These are phyloP conservation scores for Cardamine occulta DNA, from an alignment of 345 rosid genomes.

Conservation along the genomic window DNA sequence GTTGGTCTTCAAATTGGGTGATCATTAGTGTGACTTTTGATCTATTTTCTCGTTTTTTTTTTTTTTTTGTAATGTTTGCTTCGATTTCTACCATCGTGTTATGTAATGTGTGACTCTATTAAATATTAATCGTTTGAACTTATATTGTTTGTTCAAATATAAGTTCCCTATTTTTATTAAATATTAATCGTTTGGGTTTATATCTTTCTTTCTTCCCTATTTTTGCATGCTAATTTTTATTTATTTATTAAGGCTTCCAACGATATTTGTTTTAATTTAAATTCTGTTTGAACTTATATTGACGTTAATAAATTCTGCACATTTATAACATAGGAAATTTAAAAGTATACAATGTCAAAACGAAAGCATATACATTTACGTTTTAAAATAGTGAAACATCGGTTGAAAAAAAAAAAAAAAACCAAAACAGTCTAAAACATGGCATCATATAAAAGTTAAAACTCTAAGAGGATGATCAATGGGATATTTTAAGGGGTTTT, in stretches of 20 bases:
- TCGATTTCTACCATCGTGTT: slow-evolving; percentile 7
- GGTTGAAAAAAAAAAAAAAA: too few species aligned
- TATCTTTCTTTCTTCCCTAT: not conserved
- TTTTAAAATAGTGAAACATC: not conserved
- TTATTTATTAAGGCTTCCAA: not conserved
- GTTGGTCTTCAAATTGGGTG: slow-evolving; percentile 6
- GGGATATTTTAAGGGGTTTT: too few species aligned
- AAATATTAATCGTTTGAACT: not conserved
- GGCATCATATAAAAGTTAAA: too few species aligned
- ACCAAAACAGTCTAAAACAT: not conserved
- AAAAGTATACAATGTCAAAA: not conserved
- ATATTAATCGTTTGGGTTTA: not conserved
- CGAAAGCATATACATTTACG: not conserved
- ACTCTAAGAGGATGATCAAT: too few species aligned
- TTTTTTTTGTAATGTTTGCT: slow-evolving; percentile 18
- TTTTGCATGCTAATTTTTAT: slow-evolving; percentile 7
- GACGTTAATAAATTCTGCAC: not conserved
- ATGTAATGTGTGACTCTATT: slow-evolving; percentile 26
- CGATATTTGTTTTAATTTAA: not conserved
- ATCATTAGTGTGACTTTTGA: slow-evolving; percentile 23
- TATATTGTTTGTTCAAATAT: too few species aligned
- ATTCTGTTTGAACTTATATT: not conserved
- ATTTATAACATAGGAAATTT: not conserved
- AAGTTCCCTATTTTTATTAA: slow-evolving; percentile 19
- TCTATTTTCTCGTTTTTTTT: slow-evolving; percentile 8